Base-by-base conservation (phyloP, 1,284 basidiomycete species). In the Meira miltonrushii region DNA sequence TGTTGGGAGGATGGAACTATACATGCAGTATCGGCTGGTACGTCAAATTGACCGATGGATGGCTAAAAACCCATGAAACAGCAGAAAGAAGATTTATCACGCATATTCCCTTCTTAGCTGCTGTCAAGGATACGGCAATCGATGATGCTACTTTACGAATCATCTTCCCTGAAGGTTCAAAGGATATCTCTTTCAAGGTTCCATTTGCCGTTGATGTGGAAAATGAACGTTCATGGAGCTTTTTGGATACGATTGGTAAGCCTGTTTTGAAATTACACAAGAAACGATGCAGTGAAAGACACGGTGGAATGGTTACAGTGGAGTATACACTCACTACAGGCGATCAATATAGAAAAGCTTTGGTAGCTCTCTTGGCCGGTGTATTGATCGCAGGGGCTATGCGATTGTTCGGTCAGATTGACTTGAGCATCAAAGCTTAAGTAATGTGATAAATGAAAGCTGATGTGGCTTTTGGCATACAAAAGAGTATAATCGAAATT, bases 1-100 rank as follows among this genome's bases (percentile, higher is more conserved):
- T 99, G 25, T 80, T 97, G 62, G 95, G 95, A 33, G 92, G 94
- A 17, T 99, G 95, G 95, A 97, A 96, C 78, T 98, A 95, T 80
- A 86, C 83, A 44, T 98, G 94, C 80, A 91, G 88, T 5, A 83
- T 97, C 11, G 95, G 95, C 2, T 99, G 88, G 84, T 92, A 97
- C 72, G 87, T 90, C 12, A 58, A 60, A 9, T 65, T 76, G n/a
- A 53, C 55, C 10, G 12, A 41, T 1, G 69, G 70, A 4, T 83
- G 39, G 84, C 84, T 74, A 84, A 88, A 68, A 80, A 79, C 67
- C 81, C 79, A 60, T 82, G 80, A 1, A 85, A 84, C 41, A 84
- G 28, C 3, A 33, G 28, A 33, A 3, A 33, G 28, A 33, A 83
- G 70, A 53, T 87, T 89, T 73, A 82, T 89, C 15, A 83, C 92